phyloP scores from a whole-genome alignment of 331 rosid genomes.

The Malus hybrid region DNA sequence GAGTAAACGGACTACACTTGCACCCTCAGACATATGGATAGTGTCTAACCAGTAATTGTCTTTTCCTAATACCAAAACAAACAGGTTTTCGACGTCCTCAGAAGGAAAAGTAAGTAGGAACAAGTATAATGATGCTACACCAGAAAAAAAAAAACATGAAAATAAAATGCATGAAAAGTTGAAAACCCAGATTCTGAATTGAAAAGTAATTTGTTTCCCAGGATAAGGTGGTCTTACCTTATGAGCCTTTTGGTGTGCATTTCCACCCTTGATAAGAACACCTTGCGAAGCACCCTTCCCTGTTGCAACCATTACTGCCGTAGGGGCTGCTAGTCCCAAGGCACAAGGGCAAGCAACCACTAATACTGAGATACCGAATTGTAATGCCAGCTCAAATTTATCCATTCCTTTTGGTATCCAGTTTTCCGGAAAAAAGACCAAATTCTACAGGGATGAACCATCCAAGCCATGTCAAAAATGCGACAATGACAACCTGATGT shows the following conservation, averaged over 20 bases:
- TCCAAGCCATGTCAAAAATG: slow-evolving; percentile 70
- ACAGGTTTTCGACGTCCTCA: neutral
- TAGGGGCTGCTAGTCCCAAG: slow-evolving; percentile 79
- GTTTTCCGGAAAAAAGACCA: slow-evolving; percentile 45
- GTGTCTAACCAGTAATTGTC: neutral
- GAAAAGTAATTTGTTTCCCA: too few relatives aligned
- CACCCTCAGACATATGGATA: neutral
- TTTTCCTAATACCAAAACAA: neutral
- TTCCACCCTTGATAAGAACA: slow-evolving; percentile 92
- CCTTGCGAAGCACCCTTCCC: slow-evolving; percentile 91
- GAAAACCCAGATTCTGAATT: neutral
- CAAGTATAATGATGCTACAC: neutral
- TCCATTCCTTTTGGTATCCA: slow-evolving; percentile 54
- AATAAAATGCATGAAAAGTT: neutral
- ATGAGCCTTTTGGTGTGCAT: slow-evolving; percentile 92
- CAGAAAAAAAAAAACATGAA: neutral
- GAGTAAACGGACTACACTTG: neutral
- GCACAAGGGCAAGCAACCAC: slow-evolving; percentile 99
- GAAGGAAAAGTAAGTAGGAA: neutral
- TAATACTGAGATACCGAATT: slow-evolving; percentile 74
- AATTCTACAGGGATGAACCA: slow-evolving; percentile 61
- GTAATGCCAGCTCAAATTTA: slow-evolving; percentile 88
- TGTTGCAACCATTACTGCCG: slow-evolving; percentile 93
- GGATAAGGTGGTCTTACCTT: slow-evolving; percentile 28
- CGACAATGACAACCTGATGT: slow-evolving; percentile 63